These are phyloP conservation scores for Colletotrichum lini DNA, from an alignment of 2,329 filamentous ascomycete species.

Conservation along the genomic window DNA sequence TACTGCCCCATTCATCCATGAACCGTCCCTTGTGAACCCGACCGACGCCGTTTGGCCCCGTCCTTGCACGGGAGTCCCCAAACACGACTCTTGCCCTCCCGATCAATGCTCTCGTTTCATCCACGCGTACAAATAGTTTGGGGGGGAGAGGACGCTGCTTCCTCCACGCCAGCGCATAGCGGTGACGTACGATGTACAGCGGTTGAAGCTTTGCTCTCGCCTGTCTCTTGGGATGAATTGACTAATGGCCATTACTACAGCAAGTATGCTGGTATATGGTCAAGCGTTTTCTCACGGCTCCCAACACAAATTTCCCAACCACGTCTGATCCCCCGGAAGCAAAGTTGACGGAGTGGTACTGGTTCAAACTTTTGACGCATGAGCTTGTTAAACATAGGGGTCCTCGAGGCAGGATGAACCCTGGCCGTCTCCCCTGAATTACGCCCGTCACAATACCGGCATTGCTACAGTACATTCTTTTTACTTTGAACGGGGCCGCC, in stretches of 20 bases:
- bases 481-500: constrained; percentile 1
- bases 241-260: not conserved
- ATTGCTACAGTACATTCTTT: no score
- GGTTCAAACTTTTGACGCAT: constrained; percentile 9
- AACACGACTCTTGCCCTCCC: constrained; percentile 32
- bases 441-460: no score
- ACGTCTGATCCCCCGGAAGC: not conserved
- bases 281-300: not conserved
- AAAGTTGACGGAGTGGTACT: constrained; percentile 11
- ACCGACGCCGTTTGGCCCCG: constrained; percentile 11
- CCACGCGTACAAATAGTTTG: constrained; percentile 12
- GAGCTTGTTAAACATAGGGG: constrained; percentile 25
- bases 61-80: constrained; percentile 35
- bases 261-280: no score
- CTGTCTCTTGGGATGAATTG: not conserved
- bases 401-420: constrained; percentile 27
- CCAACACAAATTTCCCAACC: not conserved
- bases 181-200: constrained; percentile 19
- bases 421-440: constrained; percentile 4
- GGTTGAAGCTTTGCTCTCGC: not conserved
- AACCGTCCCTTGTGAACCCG: not conserved
- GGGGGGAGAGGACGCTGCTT: constrained; percentile 10
- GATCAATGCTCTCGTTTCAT: constrained; percentile 42
- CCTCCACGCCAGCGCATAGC: not conserved
- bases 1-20: no score